Conservation (phyloP, 441 rosid species). For the Pelargonium australe region DNA sequence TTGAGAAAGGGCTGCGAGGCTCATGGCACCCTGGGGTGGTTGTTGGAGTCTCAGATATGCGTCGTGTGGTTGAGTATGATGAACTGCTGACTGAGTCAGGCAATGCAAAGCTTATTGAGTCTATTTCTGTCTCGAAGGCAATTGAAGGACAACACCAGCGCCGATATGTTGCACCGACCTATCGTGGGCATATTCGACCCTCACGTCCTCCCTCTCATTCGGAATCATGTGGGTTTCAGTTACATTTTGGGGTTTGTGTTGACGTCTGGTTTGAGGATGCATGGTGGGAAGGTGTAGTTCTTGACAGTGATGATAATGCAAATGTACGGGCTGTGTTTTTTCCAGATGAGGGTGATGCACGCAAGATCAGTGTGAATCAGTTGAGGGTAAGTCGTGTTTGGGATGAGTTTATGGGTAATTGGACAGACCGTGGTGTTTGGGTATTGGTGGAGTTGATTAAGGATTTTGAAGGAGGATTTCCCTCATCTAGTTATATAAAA, state of each 20-base stretch:
- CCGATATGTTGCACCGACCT: slow-evolving; percentile 27
- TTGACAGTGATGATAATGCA: slow-evolving; percentile 31
- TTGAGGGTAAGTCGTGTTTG: slow-evolving; percentile 30
- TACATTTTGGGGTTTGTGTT: slow-evolving; percentile 36
- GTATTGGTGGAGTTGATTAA: slow-evolving; percentile 30
- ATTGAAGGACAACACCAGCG: slow-evolving; percentile 35
- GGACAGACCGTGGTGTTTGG: slow-evolving; percentile 37
- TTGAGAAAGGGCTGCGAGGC: slow-evolving; percentile 39
- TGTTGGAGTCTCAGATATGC: slow-evolving; percentile 30
- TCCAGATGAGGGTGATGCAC: slow-evolving; percentile 37
- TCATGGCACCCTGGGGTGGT: slow-evolving; percentile 42
- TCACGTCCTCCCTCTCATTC: slow-evolving; percentile 16
- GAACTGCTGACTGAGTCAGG: slow-evolving; percentile 32
- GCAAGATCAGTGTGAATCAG: slow-evolving; percentile 23
- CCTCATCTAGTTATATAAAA: slow-evolving; percentile 26
- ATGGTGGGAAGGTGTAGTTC: slow-evolving; percentile 46
- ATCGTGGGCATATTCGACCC: slow-evolving; percentile 38
- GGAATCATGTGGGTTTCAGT: slow-evolving; percentile 11
- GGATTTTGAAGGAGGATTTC: slow-evolving; percentile 27
- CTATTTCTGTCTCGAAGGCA: slow-evolving; percentile 32
- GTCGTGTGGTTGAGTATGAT: slow-evolving; percentile 30
- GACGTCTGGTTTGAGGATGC: slow-evolving; percentile 39
- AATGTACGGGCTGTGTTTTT: slow-evolving; percentile 35
- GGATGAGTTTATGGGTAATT: slow-evolving; percentile 36
- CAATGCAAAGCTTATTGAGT: slow-evolving; percentile 29